Conservation (phyloP, 2,329 filamentous ascomycete species). For the Penicillium nordicum region DNA sequence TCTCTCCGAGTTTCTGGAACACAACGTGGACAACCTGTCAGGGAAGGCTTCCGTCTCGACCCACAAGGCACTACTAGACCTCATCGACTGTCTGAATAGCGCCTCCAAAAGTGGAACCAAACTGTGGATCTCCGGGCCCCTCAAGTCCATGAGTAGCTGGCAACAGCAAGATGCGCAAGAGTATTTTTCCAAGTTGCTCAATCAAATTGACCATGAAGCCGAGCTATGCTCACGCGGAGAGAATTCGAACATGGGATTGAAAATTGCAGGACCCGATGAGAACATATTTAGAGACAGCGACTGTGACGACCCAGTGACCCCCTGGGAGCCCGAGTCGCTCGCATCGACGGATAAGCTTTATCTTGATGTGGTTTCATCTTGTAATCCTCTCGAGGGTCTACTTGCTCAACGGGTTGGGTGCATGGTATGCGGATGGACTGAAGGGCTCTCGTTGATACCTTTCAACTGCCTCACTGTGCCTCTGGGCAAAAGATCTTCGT, state of each 20-base stretch:
- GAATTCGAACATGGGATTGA: conserved; percentile 44
- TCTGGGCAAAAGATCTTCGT: conserved; percentile 62
- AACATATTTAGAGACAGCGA: conserved; percentile 29
- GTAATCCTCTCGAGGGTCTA: conserved; percentile 82
- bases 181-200: conserved; percentile 87
- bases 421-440: conserved; percentile 77
- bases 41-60: conserved; percentile 44
- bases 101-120: conserved; percentile 67
- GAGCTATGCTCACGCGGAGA: conserved; percentile 48
- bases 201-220: conserved; percentile 77
- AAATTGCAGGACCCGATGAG: conserved; percentile 35
- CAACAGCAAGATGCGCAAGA: conserved; percentile 98
- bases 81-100: conserved; percentile 69
- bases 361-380: conserved; percentile 34
- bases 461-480: conserved; percentile 92
- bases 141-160: conserved; percentile 93
- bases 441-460: conserved; percentile 82
- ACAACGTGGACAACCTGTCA: conserved; percentile 37
- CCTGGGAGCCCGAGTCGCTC: conserved; percentile 14
- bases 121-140: conserved; percentile 74
- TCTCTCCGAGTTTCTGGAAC: conserved; percentile 63
- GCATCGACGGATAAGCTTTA: conserved; percentile 3
- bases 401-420: conserved; percentile 87
- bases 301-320: conserved; percentile 5
- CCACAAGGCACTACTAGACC: conserved; percentile 57